phyloP scores from a whole-genome alignment of 768 basidiomycete species.

The Trametes elegans region DNA sequence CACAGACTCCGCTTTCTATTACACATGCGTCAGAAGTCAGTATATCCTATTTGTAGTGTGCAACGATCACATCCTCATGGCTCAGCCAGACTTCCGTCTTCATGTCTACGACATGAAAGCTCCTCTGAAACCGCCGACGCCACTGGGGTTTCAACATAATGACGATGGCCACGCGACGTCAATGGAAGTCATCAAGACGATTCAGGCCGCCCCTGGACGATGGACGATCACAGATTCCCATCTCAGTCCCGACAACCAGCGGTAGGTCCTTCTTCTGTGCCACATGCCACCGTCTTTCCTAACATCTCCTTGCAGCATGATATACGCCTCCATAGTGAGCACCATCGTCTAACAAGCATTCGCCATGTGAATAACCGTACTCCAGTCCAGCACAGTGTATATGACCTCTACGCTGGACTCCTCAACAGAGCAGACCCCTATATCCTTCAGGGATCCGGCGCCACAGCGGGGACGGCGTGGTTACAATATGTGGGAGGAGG shows the following conservation, averaged over 20 bases:
- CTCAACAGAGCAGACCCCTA: slow-evolving; percentile 58
- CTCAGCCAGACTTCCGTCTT: slow-evolving; percentile 70
- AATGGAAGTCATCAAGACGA: slow-evolving; percentile 55
- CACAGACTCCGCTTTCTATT: slow-evolving; percentile 86
- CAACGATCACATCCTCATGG: neutral
- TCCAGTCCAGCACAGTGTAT: slow-evolving; percentile 68
- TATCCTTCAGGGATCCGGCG: slow-evolving; percentile 40
- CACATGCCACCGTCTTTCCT: neutral
- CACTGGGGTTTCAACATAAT: slow-evolving; percentile 22
- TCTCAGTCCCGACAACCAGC: slow-evolving; percentile 84
- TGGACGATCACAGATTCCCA: slow-evolving; percentile 98
- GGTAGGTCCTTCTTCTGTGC: slow-evolving; percentile 44
- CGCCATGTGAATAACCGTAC: neutral
- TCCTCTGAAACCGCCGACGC: slow-evolving; percentile 20
- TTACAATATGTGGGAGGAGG: slow-evolving; percentile 37
- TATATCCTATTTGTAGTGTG: neutral
- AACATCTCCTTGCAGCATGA: slow-evolving; percentile 53
- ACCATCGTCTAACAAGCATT: neutral
- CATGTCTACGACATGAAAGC: slow-evolving; percentile 83
- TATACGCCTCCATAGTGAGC: slow-evolving; percentile 86
- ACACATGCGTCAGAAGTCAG: slow-evolving; percentile 84
- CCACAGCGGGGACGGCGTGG: slow-evolving; percentile 19
- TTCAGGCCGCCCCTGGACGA: slow-evolving; percentile 70
- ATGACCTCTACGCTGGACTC: slow-evolving; percentile 72
- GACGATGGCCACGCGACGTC: slow-evolving; percentile 46